A percentile compares a stretch with the other conserved stretches of the same genome.
phyloP scores from a whole-genome alignment of 2,329 filamentous ascomycete genomes.

The Fusarium abutilonis region DNA sequence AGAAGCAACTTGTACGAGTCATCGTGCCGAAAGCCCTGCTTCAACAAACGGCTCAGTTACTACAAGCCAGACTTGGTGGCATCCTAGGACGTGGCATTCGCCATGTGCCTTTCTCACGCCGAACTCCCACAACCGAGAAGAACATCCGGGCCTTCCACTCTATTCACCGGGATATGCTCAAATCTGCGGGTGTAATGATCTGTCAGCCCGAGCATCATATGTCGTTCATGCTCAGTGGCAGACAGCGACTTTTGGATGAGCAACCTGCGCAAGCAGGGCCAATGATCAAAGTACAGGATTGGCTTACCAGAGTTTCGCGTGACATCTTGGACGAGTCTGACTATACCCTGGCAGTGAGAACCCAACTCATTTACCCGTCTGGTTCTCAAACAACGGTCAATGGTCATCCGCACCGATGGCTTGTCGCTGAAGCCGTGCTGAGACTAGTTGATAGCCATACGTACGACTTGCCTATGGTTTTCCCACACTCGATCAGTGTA shows the following conservation, averaged over 20 bases:
- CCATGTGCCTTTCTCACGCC: conserved; percentile 68
- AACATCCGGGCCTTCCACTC: conserved; percentile 48
- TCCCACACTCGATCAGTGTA: conserved; percentile 50
- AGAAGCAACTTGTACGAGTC: conserved; percentile 60
- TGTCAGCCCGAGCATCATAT: conserved; percentile 71
- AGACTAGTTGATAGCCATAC: conserved; percentile 55
- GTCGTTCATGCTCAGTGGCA: conserved; percentile 70
- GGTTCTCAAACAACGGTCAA: conserved; percentile 62
- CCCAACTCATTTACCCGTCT: conserved; percentile 67
- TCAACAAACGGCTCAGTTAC: conserved; percentile 65
- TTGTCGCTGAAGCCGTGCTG: conserved; percentile 55
- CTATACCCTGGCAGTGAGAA: conserved; percentile 63
- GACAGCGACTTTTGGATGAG: conserved; percentile 65
- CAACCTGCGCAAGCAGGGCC: conserved; percentile 54
- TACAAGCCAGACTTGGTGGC: conserved; percentile 65
- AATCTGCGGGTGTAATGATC: conserved; percentile 63
- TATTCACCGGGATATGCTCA: conserved; percentile 53
- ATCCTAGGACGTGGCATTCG: conserved; percentile 63
- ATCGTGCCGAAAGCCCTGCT: conserved; percentile 67
- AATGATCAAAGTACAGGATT: conserved; percentile 64
- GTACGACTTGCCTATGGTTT: conserved; percentile 49
- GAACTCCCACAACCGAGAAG: conserved; percentile 47
- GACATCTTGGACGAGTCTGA: conserved; percentile 75
- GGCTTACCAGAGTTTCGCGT: conserved; percentile 60
- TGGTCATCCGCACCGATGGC: conserved; percentile 64